Evolutionary conservation across 2,329 filamentous ascomycete species (phyloP).

Genomic region (Ceratocystis papillata): DNA sequence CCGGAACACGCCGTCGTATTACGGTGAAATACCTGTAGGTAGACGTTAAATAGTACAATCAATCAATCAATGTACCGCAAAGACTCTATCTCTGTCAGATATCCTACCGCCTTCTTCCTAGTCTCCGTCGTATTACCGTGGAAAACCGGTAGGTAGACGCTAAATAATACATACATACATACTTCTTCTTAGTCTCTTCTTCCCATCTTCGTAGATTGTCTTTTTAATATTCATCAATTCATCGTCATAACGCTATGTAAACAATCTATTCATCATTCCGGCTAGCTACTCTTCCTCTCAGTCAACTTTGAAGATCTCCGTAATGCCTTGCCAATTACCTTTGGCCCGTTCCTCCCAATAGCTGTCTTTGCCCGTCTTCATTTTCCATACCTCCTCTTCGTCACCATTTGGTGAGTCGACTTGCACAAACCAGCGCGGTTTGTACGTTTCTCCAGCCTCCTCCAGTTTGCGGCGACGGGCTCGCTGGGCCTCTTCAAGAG

Average conservation of each 20-base stretch:
- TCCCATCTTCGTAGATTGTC: background rate
- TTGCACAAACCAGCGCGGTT: slow-evolving; percentile 74
- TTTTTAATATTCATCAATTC: slow-evolving; percentile 9
- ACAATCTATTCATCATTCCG: background rate
- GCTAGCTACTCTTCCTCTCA: background rate
- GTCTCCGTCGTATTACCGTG: background rate
- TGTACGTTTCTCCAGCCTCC: slow-evolving; percentile 58
- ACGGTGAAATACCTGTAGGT: too few relatives aligned
- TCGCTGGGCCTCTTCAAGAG: slow-evolving; percentile 77
- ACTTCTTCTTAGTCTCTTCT: background rate
- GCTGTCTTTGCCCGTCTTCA: slow-evolving; percentile 71
- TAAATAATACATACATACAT: too few relatives aligned
- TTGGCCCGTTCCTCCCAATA: slow-evolving; percentile 83
- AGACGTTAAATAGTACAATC: too few relatives aligned
- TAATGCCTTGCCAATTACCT: slow-evolving; percentile 52
- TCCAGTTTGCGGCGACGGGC: slow-evolving; percentile 64
- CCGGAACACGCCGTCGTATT: too few relatives aligned
- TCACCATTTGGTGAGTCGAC: slow-evolving; percentile 43
- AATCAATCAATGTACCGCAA: background rate
- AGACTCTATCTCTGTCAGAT: too few relatives aligned
- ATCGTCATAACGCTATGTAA: slow-evolving; percentile 11
- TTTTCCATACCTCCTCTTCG: slow-evolving; percentile 59
- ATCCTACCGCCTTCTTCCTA: background rate
- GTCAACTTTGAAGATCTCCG: slow-evolving; percentile 39
- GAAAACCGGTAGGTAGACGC: too few relatives aligned